A percentile compares a stretch with the other conserved stretches of the same genome.
These are phyloP conservation scores for Phytopythium aichiense DNA, from an alignment of 352 stramenopile species.

Conservation along the genomic window DNA sequence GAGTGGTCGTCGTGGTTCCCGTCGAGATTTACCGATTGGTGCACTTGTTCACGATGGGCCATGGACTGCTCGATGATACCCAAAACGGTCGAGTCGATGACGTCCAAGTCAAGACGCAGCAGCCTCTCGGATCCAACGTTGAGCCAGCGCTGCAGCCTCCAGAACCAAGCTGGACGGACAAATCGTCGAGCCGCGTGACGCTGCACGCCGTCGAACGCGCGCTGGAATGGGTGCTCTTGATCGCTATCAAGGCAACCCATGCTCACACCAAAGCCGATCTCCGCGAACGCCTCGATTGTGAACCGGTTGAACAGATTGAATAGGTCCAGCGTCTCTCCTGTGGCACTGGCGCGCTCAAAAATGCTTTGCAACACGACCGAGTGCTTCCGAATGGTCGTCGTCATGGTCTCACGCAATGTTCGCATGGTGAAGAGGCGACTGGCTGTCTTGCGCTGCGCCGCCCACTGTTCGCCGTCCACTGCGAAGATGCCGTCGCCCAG, in stretches of 20 bases:
- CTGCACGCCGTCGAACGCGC: slow-evolving; percentile 38
- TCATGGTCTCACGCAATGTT: slow-evolving; percentile 40
- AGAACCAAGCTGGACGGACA: slow-evolving; percentile 32
- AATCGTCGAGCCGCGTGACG: slow-evolving; percentile 26
- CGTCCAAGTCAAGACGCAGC: slow-evolving; percentile 25
- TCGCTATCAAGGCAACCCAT: slow-evolving; percentile 34
- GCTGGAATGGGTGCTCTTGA: slow-evolving; percentile 45
- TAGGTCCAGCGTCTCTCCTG: slow-evolving; percentile 23
- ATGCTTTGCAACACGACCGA: slow-evolving; percentile 6
- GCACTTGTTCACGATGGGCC: slow-evolving; percentile 3
- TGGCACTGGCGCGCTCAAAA: too few relatives aligned
- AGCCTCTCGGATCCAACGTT: slow-evolving; percentile 26
- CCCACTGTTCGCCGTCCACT: slow-evolving; percentile 48
- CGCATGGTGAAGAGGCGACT: slow-evolving; percentile 21
- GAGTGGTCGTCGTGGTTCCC: background rate
- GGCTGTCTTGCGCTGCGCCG: slow-evolving; percentile 67
- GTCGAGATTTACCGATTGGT: background rate
- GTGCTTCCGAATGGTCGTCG: slow-evolving; percentile 30
- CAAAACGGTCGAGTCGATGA: slow-evolving; percentile 46
- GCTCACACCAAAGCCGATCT: slow-evolving; percentile 50
- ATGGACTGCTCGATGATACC: slow-evolving; percentile 36
- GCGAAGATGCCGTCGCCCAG: slow-evolving; percentile 69
- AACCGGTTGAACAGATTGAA: slow-evolving; percentile 36
- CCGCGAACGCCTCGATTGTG: slow-evolving; percentile 46
- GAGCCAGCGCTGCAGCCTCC: slow-evolving; percentile 35